Base-by-base conservation (phyloP, 768 basidiomycete species). In the Xerocomus spinulosus region DNA sequence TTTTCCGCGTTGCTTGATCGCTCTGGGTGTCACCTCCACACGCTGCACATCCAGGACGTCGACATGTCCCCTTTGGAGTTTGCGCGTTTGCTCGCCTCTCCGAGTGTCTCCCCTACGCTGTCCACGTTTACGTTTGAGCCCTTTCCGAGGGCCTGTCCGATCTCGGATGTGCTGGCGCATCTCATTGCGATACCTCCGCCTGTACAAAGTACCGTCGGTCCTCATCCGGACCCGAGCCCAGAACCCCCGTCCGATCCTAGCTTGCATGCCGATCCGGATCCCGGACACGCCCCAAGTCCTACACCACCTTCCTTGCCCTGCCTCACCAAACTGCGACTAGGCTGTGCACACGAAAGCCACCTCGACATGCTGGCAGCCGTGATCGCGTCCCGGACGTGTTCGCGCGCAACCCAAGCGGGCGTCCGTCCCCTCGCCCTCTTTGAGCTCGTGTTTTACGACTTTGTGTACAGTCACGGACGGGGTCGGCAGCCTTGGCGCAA, bases 361-460 rank as follows among this genome's bases (percentile, higher is more conserved):
- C 52, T 63, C 13, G 45, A 44, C 15, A 10, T 33, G 2, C 48
- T 63, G 4, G 59, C 50, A 0, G 40, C 55, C 32, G 41, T 64
- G 18, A 47, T 63, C 29, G 57, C 50, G 7, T 46, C 51, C 10
- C 43, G 62, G n/a, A 50, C 52, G 1, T 55, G 62, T 9, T 41
- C 40, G 3, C 42, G 34, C 7, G 62, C 62, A 0, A 21, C 18
- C 0, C 46, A 32, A 3, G 42, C 48, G 1, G 50, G 54, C 3
- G 53, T 64, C 12, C 30, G 15, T 0, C 49, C 49, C 7, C 53
- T 63, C 8, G 10, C 44, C 15, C 15, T 41, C 9, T 59, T 63
- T 13, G 57, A 61, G 12, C 53, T 63, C 38, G 53, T 61, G 10
- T 50, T 63, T 47, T 44, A 64, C 33, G 62, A 64, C 21, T 59